Evolutionary conservation across 2,329 filamentous ascomycete species (phyloP).

Genomic region (Macrophomina pseudophaseolina): DNA sequence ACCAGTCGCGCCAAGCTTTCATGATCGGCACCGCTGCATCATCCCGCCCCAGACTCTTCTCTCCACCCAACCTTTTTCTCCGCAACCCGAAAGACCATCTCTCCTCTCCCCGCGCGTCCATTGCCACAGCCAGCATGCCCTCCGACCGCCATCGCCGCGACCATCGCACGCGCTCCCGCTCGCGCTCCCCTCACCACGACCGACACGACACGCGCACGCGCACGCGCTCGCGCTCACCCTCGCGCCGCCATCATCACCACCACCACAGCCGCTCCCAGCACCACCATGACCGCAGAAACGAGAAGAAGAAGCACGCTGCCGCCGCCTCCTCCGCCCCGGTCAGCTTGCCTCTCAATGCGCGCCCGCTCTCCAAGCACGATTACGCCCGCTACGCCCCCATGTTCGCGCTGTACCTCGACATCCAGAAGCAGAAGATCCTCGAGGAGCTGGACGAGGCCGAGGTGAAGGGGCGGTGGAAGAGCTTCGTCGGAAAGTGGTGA

Average conservation of each 20-base stretch:
- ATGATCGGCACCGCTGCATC: slow-evolving; percentile 12
- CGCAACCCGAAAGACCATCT: neutral
- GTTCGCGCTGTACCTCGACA: slow-evolving; percentile 82
- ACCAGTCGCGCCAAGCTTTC: slow-evolving; percentile 2
- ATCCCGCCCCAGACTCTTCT: neutral
- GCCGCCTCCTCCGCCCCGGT: neutral
- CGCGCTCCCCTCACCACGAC: slow-evolving; percentile 38
- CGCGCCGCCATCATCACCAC: slow-evolving; percentile 24
- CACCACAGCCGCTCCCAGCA: slow-evolving; percentile 6
- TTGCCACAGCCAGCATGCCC: slow-evolving; percentile 9
- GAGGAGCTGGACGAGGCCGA: slow-evolving; percentile 75
- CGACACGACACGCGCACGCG: slow-evolving; percentile 45
- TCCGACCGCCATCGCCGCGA: neutral
- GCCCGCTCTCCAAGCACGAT: slow-evolving; percentile 71
- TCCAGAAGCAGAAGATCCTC: slow-evolving; percentile 80
- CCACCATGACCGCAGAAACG: neutral
- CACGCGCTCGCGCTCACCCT: slow-evolving; percentile 37
- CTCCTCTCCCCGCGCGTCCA: neutral
- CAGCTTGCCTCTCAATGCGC: slow-evolving; percentile 68
- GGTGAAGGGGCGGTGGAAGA: slow-evolving; percentile 85
- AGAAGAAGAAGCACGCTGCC: neutral
- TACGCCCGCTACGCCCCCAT: slow-evolving; percentile 69
- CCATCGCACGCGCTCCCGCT: slow-evolving; percentile 39
- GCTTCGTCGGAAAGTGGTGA: slow-evolving; percentile 86
- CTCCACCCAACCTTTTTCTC: neutral